Percentiles rank a stretch among this genome's conserved stretches.
phyloP scores from a whole-genome alignment of 768 basidiomycete genomes.

The Termitomyces sp. region DNA sequence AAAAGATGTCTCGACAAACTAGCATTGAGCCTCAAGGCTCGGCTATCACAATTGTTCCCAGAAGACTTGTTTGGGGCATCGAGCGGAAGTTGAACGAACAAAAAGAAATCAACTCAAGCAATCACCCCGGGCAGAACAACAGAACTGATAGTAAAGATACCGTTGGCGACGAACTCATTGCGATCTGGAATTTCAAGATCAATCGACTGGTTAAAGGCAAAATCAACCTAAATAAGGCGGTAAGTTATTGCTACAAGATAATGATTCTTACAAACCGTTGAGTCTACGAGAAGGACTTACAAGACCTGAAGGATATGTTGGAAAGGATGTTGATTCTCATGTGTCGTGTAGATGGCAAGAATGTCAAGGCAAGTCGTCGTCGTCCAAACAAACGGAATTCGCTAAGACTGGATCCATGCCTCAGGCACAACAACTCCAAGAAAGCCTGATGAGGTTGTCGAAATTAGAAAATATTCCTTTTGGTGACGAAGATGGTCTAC shows the following conservation, averaged over 20 bases:
- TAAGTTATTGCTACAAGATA: background rate
- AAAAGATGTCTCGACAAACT: background rate
- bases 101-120: background rate
- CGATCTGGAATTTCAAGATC: slow-evolving; percentile 3
- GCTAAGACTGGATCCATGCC: background rate
- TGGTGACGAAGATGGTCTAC: slow-evolving; percentile 7
- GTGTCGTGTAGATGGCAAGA: background rate
- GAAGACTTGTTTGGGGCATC: background rate
- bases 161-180: background rate
- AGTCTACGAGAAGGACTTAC: background rate
- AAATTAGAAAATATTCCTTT: slow-evolving; percentile 8
- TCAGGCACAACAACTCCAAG: slow-evolving; percentile 2
- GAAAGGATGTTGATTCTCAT: background rate
- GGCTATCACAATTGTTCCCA: no score
- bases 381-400: background rate
- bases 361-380: slow-evolving; percentile 1
- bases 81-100: background rate
- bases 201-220: slow-evolving; percentile 9
- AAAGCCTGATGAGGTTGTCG: slow-evolving; percentile 7
- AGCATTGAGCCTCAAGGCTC: background rate
- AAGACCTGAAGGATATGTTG: slow-evolving; percentile 3
- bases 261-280: background rate
- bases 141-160: background rate
- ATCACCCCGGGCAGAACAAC: background rate
- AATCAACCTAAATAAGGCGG: background rate